Base-by-base conservation (phyloP, 805 yeast species). In the Monosporozyma unispora region DNA sequence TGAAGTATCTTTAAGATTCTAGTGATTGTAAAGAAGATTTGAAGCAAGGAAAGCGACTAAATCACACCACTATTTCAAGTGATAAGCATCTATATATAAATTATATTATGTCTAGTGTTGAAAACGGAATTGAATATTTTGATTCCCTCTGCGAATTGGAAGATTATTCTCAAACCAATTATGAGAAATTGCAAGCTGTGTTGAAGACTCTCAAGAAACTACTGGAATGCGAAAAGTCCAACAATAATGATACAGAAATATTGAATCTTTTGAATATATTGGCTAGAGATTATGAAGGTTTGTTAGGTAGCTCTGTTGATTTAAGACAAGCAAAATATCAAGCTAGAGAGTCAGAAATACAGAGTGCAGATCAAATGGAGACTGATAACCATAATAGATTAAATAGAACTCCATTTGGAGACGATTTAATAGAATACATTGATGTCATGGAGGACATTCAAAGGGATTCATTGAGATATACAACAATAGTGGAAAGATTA, bases 141-240 rank as follows among this genome's bases (percentile, higher is more conserved):
- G 65, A 57, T 37, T 51, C 58, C 10, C 49, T 64, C 14, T 59
- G 63, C 53, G 62, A 60, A 37, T 53, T 62, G 44, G 60, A 60
- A 18, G 55, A 54, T 16, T 45, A 48, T n/a, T 47, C 63, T 25
- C 58, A 61, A 28, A 48, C 49, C 19, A 60, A 54, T 44, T 53
- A 57, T 43, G 52, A 48, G 31, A 49, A 52, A n/a, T 22, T 61
- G 21, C 50, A 52, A 12, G 45, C 40, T 5, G 50, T 55, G 12
- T 22, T 63, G 4, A 44, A 50, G 9, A 28, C 50, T 3, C 39
- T 64, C 39, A 37, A 44, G 29, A 50, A 50, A 41, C 19, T 53
- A 23, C 22, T 42, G 19, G 25, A 39, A 12, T 39, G 57, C 23
- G 41, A 56, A 10, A 50, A 53, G 16, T 55, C 55, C 4, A 49